A percentile compares a stretch with the other conserved stretches of the same genome.
phyloP scores from a whole-genome alignment of 805 yeast species.

The Candida tibetensis region DNA sequence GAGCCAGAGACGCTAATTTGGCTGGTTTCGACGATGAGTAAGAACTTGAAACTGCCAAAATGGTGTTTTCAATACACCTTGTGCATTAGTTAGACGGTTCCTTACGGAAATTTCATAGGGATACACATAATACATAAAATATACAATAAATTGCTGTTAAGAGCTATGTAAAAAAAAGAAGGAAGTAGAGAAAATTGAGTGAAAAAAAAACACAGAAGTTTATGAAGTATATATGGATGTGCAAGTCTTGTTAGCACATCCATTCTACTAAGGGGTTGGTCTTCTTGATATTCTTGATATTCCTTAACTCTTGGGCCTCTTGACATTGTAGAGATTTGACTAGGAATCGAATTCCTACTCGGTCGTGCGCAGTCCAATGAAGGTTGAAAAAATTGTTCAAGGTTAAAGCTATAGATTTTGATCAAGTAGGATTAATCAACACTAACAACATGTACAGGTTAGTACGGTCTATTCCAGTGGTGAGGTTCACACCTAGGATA shows the following conservation, averaged over 20 bases:
- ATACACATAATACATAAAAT: background rate
- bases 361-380: constrained; percentile 1
- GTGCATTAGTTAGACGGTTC: constrained; percentile 5
- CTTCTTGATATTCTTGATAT: no score
- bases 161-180: background rate
- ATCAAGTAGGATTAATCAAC: constrained; percentile 1
- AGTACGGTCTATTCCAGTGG: background rate
- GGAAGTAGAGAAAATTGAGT: background rate
- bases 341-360: background rate
- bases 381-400: constrained; percentile 3
- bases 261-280: no score
- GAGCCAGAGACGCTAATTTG: constrained; percentile 48
- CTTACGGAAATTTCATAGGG: background rate
- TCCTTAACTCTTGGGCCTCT: no score
- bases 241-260: no score
- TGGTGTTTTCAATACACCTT: background rate
- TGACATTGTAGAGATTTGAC: no score
- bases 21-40: constrained; percentile 55
- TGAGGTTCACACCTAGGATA: background rate
- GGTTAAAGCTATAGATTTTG: no score
- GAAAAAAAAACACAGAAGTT: background rate
- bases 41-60: background rate
- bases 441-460: background rate
- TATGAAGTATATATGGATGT: no score
- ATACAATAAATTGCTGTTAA: background rate